Evolutionary conservation across 2,329 filamentous ascomycete species (phyloP).

Genomic region (Byssoonygena ceratinophila): DNA sequence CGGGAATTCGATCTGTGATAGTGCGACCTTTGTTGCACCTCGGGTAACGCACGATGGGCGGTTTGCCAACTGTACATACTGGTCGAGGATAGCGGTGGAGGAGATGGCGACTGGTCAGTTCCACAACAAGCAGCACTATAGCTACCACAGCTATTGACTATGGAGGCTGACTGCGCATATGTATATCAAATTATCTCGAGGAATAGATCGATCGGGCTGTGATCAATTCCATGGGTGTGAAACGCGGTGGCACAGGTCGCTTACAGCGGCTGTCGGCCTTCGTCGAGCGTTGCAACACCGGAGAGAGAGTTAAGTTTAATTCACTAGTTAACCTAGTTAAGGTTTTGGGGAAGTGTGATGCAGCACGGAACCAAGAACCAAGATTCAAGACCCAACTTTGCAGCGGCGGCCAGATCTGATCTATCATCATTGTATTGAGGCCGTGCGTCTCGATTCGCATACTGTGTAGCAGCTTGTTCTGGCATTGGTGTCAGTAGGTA

Average conservation of each 20-base stretch:
- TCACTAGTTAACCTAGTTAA: too few species aligned
- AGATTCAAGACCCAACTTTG: too few species aligned
- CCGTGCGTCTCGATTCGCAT: too few species aligned
- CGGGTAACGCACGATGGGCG: background rate
- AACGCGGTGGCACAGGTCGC: slow-evolving; percentile 4
- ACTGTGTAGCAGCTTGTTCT: too few species aligned
- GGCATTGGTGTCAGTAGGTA: too few species aligned
- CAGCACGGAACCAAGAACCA: slow-evolving; percentile 2
- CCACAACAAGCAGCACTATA: background rate
- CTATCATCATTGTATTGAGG: background rate
- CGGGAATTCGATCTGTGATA: slow-evolving; percentile 4
- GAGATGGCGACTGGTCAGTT: background rate
- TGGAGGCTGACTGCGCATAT: too few species aligned
- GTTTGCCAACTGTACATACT: too few species aligned
- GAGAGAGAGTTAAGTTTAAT: too few species aligned
- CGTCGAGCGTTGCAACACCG: too few species aligned
- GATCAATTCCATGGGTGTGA: background rate
- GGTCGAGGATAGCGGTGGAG: background rate
- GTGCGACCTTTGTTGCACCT: background rate
- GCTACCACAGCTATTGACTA: too few species aligned
- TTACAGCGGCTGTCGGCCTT: slow-evolving; percentile 6
- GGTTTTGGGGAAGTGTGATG: background rate
- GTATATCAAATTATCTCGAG: too few species aligned
- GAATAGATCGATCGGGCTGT: too few species aligned
- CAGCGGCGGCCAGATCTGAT: slow-evolving; percentile 1